phyloP scores from a whole-genome alignment of 2,329 filamentous ascomycete genomes.

The Coniochaeta pulveracea region DNA sequence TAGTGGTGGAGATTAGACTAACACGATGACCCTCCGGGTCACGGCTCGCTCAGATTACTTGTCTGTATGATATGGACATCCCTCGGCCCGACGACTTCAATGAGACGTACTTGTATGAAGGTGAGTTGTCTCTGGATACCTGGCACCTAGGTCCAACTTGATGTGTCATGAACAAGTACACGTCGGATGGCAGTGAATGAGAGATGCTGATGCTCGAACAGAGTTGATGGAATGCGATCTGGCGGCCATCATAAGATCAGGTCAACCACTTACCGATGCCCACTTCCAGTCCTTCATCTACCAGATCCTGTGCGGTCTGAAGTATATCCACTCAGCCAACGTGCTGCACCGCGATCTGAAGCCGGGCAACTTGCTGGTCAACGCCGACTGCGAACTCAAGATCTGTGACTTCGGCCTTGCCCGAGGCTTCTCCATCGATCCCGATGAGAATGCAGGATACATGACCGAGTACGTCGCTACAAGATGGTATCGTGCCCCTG shows the following conservation, averaged over 20 bases:
- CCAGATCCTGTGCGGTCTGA: slow-evolving; percentile 96
- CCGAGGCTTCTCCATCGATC: slow-evolving; percentile 91
- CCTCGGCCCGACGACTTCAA: slow-evolving; percentile 96
- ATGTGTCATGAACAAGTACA: neutral
- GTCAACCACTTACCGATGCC: slow-evolving; percentile 92
- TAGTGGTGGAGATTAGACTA: slow-evolving; percentile 14
- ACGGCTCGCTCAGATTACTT: slow-evolving; percentile 64
- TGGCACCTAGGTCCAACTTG: no score
- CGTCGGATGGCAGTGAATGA: neutral
- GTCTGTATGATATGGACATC: slow-evolving; percentile 99
- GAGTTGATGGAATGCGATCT: slow-evolving; percentile 99
- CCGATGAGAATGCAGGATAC: slow-evolving; percentile 96
- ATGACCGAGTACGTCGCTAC: slow-evolving; percentile 99
- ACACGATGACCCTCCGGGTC: slow-evolving; percentile 11
- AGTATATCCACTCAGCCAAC: slow-evolving; percentile 98
- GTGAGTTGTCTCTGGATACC: slow-evolving; percentile 36
- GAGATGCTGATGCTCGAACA: slow-evolving; percentile 23
- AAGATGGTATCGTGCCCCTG: slow-evolving; percentile 86
- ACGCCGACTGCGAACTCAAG: slow-evolving; percentile 98
- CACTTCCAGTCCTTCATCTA: slow-evolving; percentile 99
- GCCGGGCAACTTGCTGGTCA: slow-evolving; percentile 92
- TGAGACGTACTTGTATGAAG: slow-evolving; percentile 97
- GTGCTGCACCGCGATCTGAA: slow-evolving; percentile 95
- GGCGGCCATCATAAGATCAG: slow-evolving; percentile 93
- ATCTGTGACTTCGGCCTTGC: slow-evolving; percentile 97